Evolutionary conservation across 2,329 filamentous ascomycete genomes (phyloP).

Genomic region (Talaromyces sp.): DNA sequence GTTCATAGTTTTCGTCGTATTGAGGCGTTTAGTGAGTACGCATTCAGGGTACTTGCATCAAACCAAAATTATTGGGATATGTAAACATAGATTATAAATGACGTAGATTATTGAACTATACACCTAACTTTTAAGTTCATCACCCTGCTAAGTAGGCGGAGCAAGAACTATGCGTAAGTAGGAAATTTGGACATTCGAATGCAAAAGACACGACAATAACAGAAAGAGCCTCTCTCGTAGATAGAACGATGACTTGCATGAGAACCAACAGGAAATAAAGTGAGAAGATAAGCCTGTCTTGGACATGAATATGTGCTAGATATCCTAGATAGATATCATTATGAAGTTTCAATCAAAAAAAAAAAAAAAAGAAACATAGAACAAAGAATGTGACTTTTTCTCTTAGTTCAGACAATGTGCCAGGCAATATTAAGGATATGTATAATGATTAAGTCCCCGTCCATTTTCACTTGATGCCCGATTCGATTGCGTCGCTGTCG

Average conservation of each 20-base stretch:
- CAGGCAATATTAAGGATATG: background rate
- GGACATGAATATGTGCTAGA: background rate
- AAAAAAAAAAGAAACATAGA: background rate
- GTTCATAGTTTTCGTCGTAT: too few species aligned
- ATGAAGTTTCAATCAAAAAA: background rate
- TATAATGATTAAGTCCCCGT: background rate
- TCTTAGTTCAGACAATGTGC: background rate
- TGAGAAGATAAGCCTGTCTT: background rate
- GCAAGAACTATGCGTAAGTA: too few species aligned
- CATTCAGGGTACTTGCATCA: too few species aligned
- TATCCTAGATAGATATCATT: background rate
- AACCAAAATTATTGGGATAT: too few species aligned
- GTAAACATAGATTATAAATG: too few species aligned
- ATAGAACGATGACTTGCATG: background rate
- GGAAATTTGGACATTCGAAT: too few species aligned
- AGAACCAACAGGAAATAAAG: background rate
- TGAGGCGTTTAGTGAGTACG: too few species aligned
- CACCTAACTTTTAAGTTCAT: too few species aligned
- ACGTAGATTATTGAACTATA: too few species aligned
- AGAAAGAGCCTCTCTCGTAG: background rate
- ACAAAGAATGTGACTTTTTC: background rate
- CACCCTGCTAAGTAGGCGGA: too few species aligned
- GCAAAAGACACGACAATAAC: background rate
- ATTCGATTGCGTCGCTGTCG: slow-evolving; percentile 1
- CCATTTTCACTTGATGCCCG: slow-evolving; percentile 4